phyloP scores from a whole-genome alignment of 2,329 filamentous ascomycete species.

The Paramyrothecium sp. region DNA sequence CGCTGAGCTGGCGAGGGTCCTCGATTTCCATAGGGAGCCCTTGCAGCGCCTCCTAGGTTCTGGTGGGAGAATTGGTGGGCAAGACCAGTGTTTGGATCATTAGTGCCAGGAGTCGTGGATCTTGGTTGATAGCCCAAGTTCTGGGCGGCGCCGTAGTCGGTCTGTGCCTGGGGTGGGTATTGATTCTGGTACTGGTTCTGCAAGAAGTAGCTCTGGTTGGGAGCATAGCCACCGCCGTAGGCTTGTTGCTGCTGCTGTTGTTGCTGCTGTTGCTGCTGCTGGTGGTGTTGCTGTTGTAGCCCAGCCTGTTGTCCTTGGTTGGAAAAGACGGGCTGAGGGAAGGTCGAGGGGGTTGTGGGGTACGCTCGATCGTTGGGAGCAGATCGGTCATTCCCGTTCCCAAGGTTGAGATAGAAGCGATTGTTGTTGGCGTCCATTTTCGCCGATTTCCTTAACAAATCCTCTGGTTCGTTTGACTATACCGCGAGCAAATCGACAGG shows the following conservation, averaged over 20 bases:
- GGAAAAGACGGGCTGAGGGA: slow-evolving; percentile 81
- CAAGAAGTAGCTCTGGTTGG: slow-evolving; percentile 55
- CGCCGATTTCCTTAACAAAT: slow-evolving; percentile 10
- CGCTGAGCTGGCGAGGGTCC: slow-evolving; percentile 69
- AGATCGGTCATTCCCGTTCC: slow-evolving; percentile 64
- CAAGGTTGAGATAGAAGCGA: slow-evolving; percentile 65
- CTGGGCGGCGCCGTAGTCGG: slow-evolving; percentile 52
- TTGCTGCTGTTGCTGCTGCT: slow-evolving; percentile 33
- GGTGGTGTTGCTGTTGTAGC: slow-evolving; percentile 22
- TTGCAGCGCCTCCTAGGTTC: slow-evolving; percentile 75
- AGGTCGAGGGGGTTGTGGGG: slow-evolving; percentile 91
- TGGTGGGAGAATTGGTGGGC: slow-evolving; percentile 97
- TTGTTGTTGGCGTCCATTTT: slow-evolving; percentile 58
- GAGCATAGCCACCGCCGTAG: slow-evolving; percentile 45
- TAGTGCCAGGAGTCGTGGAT: slow-evolving; percentile 60
- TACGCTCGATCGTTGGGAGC: slow-evolving; percentile 65
- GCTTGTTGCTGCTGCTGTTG: slow-evolving; percentile 41
- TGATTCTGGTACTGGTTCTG: slow-evolving; percentile 62
- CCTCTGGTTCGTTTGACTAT: slow-evolving; percentile 6
- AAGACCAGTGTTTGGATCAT: slow-evolving; percentile 85
- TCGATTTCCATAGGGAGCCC: slow-evolving; percentile 68
- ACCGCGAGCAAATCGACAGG: slow-evolving; percentile 15
- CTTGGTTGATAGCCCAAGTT: slow-evolving; percentile 45
- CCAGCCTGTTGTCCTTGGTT: slow-evolving; percentile 13
- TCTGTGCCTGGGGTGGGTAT: slow-evolving; percentile 44